Percentiles rank a stretch among this genome's conserved stretches.
phyloP scores from a whole-genome alignment of 1,284 basidiomycete genomes.

The Rhizoctonia solani region DNA sequence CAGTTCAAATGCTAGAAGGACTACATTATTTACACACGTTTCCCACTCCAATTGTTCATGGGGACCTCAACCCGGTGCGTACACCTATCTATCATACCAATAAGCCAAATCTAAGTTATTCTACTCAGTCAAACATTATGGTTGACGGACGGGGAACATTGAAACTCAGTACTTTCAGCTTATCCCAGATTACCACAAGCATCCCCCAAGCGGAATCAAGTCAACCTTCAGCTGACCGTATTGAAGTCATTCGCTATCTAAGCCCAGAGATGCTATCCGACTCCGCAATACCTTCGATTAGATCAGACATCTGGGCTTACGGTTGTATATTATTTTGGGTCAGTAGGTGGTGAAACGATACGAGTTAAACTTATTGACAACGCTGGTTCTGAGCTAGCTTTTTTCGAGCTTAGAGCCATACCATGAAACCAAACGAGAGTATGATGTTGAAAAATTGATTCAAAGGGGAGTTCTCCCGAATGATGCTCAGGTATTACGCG shows the following conservation, averaged over 20 bases:
- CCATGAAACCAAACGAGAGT: not conserved
- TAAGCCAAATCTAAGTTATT: not conserved
- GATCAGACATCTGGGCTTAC: slow-evolving; percentile 8
- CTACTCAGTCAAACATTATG: not conserved
- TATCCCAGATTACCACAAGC: not conserved
- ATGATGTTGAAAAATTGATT: not conserved
- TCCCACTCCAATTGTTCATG: slow-evolving; percentile 9
- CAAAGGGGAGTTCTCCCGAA: no score
- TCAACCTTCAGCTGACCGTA: not conserved
- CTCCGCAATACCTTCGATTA: not conserved
- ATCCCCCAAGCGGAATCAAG: not conserved
- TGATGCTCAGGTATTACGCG: not conserved
- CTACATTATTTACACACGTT: slow-evolving; percentile 1
- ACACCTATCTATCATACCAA: no score
- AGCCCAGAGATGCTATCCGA: slow-evolving; percentile 3
- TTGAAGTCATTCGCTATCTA: not conserved
- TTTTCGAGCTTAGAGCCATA: not conserved
- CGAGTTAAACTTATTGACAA: no score
- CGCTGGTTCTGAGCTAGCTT: not conserved
- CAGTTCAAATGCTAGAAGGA: not conserved
- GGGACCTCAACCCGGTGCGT: slow-evolving; percentile 8
- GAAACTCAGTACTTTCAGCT: slow-evolving; percentile 4
- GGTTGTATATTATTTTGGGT: slow-evolving; percentile 24
- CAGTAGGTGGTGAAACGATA: no score
- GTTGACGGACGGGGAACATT: not conserved